Base-by-base conservation (phyloP, 2,329 filamentous ascomycete genomes). In the Meredithiella fracta region DNA sequence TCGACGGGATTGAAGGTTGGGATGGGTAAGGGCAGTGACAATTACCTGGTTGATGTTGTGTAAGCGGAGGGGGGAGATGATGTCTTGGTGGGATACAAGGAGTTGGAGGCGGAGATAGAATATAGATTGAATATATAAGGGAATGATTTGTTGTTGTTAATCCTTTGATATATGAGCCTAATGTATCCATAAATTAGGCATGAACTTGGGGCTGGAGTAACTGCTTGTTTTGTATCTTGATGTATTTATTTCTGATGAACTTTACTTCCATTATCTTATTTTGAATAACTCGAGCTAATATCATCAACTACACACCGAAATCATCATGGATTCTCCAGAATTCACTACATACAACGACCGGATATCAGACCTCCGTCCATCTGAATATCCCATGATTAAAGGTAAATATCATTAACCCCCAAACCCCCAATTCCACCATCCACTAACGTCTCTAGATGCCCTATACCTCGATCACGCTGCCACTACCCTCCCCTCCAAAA, bases 301-400 rank as follows among this genome's bases (percentile, higher is more conserved):
- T n/a, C n/a, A n/a, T n/a, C n/a, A n/a, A n/a, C n/a, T n/a, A n/a
- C n/a, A n/a, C n/a, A n/a, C n/a, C n/a, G n/a, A n/a, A 3, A 23
- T 25, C 9, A 49, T 49, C 44, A 49, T 49, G 44, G 17, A 23
- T 5, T n/a, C 44, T 25, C 9, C n/a, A 5, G 59, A 57, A 29
- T 29, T 38, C 6, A 37, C n/a, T 2, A 37, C 50, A 1, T 86
- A 86, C 65, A 79, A 85, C 65, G 65, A 66, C 56, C 68, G 68
- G 31, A 73, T 87, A 17, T 80, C 85, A 65, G 64, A 64, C 14
- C 71, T 86, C 29, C 73, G 83, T 59, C 67, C 72, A 15, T 64
- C 64, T 34, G 82, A 87, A 62, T 87, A 80, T 66, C 83, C 83
- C 25, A 84, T 85, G 80, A 72, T 87, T 47, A 71, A 77, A 69